phyloP scores from a whole-genome alignment of 148 eudicot species.

The Camellia japonica region DNA sequence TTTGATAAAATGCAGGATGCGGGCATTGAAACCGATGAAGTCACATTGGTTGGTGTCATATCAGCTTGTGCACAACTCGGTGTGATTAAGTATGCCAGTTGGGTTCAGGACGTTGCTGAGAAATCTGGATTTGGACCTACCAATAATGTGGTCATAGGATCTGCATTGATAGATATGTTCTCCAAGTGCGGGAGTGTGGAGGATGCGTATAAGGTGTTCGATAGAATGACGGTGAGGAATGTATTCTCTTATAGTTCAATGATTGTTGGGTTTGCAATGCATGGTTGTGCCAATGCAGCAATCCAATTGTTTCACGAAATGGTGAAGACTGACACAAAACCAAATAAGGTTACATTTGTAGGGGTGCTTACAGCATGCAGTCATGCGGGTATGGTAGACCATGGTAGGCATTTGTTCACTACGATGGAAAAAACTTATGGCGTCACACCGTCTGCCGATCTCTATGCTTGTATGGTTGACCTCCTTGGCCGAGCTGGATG shows the following conservation, averaged over 20 bases:
- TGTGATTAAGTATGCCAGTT: slow-evolving; percentile 31
- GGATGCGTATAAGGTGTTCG: slow-evolving; percentile 45
- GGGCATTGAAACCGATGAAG: slow-evolving; percentile 48
- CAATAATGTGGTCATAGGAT: slow-evolving; percentile 51
- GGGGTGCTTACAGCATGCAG: slow-evolving; percentile 63
- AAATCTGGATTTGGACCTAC: slow-evolving; percentile 39
- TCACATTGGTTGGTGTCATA: slow-evolving; percentile 47
- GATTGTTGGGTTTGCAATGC: slow-evolving; percentile 57
- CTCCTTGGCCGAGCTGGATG: slow-evolving; percentile 59
- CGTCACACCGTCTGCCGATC: slow-evolving; percentile 42
- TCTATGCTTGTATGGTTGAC: slow-evolving; percentile 63
- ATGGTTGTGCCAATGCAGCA: slow-evolving; percentile 47
- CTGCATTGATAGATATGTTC: slow-evolving; percentile 64
- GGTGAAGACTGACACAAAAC: slow-evolving; percentile 43
- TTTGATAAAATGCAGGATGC: slow-evolving; percentile 43
- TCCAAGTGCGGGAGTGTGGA: slow-evolving; percentile 59
- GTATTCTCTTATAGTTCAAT: slow-evolving; percentile 58
- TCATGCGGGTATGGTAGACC: slow-evolving; percentile 60
- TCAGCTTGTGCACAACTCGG: slow-evolving; percentile 72
- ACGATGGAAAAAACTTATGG: slow-evolving; percentile 45
- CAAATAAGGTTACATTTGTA: slow-evolving; percentile 56
- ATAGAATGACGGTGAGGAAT: slow-evolving; percentile 37
- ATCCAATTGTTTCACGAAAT: slow-evolving; percentile 48
- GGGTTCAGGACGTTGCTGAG: slow-evolving; percentile 46
- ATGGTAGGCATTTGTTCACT: slow-evolving; percentile 41